phyloP scores from a whole-genome alignment of 176 grass and related monocot species.

The Pontederia crassipes region DNA sequence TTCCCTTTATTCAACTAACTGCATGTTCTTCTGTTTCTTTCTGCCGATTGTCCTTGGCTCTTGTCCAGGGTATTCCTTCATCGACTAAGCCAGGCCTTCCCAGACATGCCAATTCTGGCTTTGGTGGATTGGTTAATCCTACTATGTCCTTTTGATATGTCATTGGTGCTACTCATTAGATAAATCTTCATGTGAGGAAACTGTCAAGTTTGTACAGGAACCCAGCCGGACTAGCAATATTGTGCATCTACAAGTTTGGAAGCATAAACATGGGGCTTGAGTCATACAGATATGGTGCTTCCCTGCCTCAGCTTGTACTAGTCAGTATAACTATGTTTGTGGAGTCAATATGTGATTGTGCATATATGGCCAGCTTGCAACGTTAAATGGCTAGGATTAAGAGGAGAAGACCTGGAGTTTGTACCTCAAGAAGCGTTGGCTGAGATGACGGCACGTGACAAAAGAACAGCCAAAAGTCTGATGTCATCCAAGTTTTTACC shows the following conservation, averaged over 20 bases:
- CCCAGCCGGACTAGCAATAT: constrained; percentile 87
- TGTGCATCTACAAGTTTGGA: constrained; percentile 94
- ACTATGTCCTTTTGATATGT: constrained; percentile 15
- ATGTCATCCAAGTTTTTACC: constrained; percentile 64
- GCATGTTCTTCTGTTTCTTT: background rate
- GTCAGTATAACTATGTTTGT: background rate
- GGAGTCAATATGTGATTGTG: background rate
- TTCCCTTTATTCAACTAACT: background rate
- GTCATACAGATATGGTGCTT: constrained; percentile 86
- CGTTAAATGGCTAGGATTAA: constrained; percentile 86
- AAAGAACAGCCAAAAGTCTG: constrained; percentile 72
- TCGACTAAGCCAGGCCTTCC: constrained; percentile 59
- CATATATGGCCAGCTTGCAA: constrained; percentile 66
- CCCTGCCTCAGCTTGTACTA: constrained; percentile 2
- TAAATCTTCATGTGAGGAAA: background rate
- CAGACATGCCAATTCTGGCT: constrained; percentile 66
- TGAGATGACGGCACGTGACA: constrained; percentile 60
- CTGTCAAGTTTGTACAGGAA: constrained; percentile 52
- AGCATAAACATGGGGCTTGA: constrained; percentile 87
- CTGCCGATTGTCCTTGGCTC: background rate
- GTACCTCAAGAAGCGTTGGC: constrained; percentile 49
- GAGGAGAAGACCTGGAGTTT: constrained; percentile 71
- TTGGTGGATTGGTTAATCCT: constrained; percentile 74
- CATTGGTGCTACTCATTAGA: background rate
- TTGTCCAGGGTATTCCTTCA: constrained; percentile 63